Base-by-base conservation (phyloP, 2,329 filamentous ascomycete species). In the Podosphaera fusca region DNA sequence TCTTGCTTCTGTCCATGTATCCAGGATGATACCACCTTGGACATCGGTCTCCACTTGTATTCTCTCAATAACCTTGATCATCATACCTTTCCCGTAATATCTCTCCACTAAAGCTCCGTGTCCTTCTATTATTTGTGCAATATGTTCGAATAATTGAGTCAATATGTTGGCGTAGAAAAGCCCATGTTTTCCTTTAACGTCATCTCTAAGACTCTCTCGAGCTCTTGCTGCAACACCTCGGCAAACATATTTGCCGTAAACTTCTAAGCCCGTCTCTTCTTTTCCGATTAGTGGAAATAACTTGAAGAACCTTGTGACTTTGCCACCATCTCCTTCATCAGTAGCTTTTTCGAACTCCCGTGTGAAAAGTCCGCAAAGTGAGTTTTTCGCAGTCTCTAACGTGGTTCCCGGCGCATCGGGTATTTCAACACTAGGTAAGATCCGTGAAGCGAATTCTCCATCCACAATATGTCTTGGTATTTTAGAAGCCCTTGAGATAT, bases 241-340 rank as follows among this genome's bases (percentile, higher is more conserved):
- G 66, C 92, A 98, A 35, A 98, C 90, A 68, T 96, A 98, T 63
- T 84, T 80, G 1, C 92, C 92, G 68, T 98, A 98, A 2, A 95
- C 87, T 69, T 98, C 90, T 58, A 98, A 70, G 0, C 92, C 92
- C 6, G 90, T 85, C 57, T 94, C 86, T 2, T 87, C 82, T 60
- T 89, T 79, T 12, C 85, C 89, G 66, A 98, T 95, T 40, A 98
- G 73, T 14, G 92, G 92, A 65, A 98, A 98, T 42, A 98, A 74
- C 72, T 98, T 98, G 73, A 98, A 98, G 73, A 98, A 98, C 47
- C 92, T 76, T 1, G 92, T 95, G 56, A 98, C 87, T 67, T 85
- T 87, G 31, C 85, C 78, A 2, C 87, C 88, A 64, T 96, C 89
- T n/a, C 79, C 84, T 47, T 92, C 88, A 60, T 79, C 77, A 1